Evolutionary conservation across 177 flowering plant species (phyloP).

Genomic region (Vitis hybrid): DNA sequence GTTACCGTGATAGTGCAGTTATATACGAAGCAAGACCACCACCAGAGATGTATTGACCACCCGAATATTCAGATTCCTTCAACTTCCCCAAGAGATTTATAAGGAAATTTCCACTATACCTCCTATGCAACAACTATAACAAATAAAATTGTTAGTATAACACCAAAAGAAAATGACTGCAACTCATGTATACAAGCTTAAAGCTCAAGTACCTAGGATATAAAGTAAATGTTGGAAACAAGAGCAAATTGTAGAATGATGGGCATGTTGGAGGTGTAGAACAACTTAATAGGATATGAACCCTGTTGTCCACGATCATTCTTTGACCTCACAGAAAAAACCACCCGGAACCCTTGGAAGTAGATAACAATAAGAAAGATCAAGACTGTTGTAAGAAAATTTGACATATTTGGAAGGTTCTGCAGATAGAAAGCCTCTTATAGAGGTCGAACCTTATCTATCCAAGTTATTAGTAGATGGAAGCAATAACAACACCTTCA

Average conservation of each 20-base stretch:
- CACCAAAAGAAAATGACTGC: not conserved
- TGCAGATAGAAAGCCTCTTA: slow-evolving; percentile 94
- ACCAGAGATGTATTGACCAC: slow-evolving; percentile 79
- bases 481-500: slow-evolving; percentile 94
- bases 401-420: slow-evolving; percentile 92
- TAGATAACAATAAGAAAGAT: slow-evolving; percentile 85
- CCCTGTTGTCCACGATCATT: slow-evolving; percentile 98
- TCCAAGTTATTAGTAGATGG: slow-evolving; percentile 79
- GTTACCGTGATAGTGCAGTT: slow-evolving; percentile 80
- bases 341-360: slow-evolving; percentile 98
- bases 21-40: slow-evolving; percentile 85
- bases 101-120: slow-evolving; percentile 79
- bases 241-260: slow-evolving; percentile 95
- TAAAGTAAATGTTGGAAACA: slow-evolving; percentile 88
- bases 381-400: slow-evolving; percentile 81
- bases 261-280: slow-evolving; percentile 98
- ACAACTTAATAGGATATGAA: slow-evolving; percentile 90
- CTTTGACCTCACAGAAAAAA: slow-evolving; percentile 89
- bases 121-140: slow-evolving; percentile 66
- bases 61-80: slow-evolving; percentile 90
- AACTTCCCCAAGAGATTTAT: slow-evolving; percentile 83
- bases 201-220: slow-evolving; percentile 67
- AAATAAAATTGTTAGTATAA: not conserved
- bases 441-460: slow-evolving; percentile 88
- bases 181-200: not conserved